These are phyloP conservation scores for Chlorella vulgaris DNA, from an alignment of 139 green algal species.

Conservation along the genomic window DNA sequence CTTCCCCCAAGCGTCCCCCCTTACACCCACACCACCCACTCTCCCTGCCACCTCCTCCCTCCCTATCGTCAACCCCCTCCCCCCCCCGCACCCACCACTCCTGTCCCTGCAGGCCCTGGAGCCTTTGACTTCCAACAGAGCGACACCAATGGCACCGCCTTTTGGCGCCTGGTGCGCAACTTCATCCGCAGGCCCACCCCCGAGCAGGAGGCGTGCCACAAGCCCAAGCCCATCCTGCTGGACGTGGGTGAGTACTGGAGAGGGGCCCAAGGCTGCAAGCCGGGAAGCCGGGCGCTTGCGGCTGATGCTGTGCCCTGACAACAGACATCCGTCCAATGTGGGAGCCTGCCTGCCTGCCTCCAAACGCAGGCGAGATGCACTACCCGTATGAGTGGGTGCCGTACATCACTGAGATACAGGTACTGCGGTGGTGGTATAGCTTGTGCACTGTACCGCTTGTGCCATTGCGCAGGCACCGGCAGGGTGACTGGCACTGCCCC, in stretches of 20 bases:
- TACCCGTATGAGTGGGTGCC: constrained; percentile 77
- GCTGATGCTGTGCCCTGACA: not conserved
- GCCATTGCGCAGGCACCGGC: no score
- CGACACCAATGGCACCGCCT: constrained; percentile 71
- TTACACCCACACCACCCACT: not conserved
- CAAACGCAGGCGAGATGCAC: constrained; percentile 72
- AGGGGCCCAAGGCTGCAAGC: no score
- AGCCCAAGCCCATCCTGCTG: constrained; percentile 86
- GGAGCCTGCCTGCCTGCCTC: not conserved
- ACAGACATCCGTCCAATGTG: not conserved
- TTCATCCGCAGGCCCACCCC: constrained; percentile 60
- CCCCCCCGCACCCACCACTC: not conserved
- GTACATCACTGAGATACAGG: constrained; percentile 61
- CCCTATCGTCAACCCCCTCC: no score
- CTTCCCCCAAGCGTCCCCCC: no score
- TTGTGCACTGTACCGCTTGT: not conserved
- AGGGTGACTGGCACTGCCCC: no score
- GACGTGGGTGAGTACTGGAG: constrained; percentile 52
- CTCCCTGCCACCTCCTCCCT: no score
- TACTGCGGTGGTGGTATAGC: not conserved
- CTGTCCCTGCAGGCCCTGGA: constrained; percentile 62
- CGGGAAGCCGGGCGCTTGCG: no score
- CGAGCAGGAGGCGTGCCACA: constrained; percentile 76
- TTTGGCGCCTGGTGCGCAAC: constrained; percentile 72
- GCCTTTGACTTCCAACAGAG: constrained; percentile 88